Evolutionary conservation across 805 yeast species (phyloP), one percentile per base, ranked within the genome.

Genomic region (Zygosaccharomyces gambellarensis): DNA sequence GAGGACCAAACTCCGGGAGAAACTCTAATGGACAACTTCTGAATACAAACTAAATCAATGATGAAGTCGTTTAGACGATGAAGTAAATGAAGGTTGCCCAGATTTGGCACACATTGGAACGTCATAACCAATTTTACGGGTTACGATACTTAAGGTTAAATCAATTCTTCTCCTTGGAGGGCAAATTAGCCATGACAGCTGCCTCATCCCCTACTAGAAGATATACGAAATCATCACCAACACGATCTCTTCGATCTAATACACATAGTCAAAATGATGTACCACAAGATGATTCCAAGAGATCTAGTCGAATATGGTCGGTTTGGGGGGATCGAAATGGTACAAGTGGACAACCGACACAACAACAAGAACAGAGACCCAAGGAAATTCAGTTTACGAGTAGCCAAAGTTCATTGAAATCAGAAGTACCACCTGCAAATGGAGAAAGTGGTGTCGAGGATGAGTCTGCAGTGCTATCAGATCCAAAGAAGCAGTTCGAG

Each of bases 281-380:
- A 19, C 45, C 25, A 12, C 23, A 19, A 7, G 11, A 42, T n/a
- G 36, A 34, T 19, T 25, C 36, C 14, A 48, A 44, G 14, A 48
- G 38, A 25, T 29, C 48, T 14, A 31, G 43, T 21, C 51, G 49
- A 10, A 25, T 36, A 21, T 51, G 54, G 54, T 51, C 52, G 6
- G 47, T 42, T 19, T 46, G 54, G 53, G 49, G 47, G 14, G 45
- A 32, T 32, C 43, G 44, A 36, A 39, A 12, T 9, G 27, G 45
- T 21, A 29, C n/a, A 14, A 34, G 14, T 7, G 23, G 22, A 9
- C 43, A 14, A 43, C 30, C 19, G 44, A 22, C 36, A 45, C 44
- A 29, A 45, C 44, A 29, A 45, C 14, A 45, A 38, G 14, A 46
- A 31, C 7, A 45, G 27, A 17, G 25, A 12, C 38, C 39, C 9